Evolutionary conservation across 2,329 filamentous ascomycete genomes (phyloP), one percentile per base, ranked within the genome.

Genomic region (Grosmannia huntii): DNA sequence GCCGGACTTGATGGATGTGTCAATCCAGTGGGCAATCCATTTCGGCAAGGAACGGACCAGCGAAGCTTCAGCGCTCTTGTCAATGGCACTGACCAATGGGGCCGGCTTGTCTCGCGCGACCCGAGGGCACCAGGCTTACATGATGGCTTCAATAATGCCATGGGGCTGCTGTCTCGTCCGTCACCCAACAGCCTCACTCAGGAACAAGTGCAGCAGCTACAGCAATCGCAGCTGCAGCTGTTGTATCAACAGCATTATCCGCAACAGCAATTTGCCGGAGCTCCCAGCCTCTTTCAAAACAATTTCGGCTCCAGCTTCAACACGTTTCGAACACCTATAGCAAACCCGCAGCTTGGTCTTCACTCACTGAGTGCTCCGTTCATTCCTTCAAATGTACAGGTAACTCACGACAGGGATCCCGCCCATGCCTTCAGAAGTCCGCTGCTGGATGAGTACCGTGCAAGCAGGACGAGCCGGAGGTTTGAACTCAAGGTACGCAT

Each of bases 371-470:
- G 64, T 48, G 61, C 65, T 4, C 62, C 63, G 41, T 65, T 71
- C 59, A 65, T 68, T 52, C 65, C 41, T 4, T 1, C 68, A 38
- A 67, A 69, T 2, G 75, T 74, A 58, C 76, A 81, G 33, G 11
- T 59, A 23, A 11, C 53, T 2, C 52, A 56, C 4, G 61, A 62
- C 16, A 25, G 57, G 9, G 61, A 64, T n/a, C 57, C 53, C 2
- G 41, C 58, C 4, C 56, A 49, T 2, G 53, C 60, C 9, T 53
- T 86, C 16, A 81, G 89, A 65, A 95, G 90, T 68, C 73, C 77
- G 16, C 72, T 91, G 10, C 76, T 96, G 2, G 86, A 91, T 61
- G 89, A 95, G 33, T 96, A 95, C 71, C 83, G 87, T 49, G 77
- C 79, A 12, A 59, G 52, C 1, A 95, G 90, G 69, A 82, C 81